Base-by-base conservation (phyloP, 2,329 filamentous ascomycete species). In the Xylariaceae sp. region DNA sequence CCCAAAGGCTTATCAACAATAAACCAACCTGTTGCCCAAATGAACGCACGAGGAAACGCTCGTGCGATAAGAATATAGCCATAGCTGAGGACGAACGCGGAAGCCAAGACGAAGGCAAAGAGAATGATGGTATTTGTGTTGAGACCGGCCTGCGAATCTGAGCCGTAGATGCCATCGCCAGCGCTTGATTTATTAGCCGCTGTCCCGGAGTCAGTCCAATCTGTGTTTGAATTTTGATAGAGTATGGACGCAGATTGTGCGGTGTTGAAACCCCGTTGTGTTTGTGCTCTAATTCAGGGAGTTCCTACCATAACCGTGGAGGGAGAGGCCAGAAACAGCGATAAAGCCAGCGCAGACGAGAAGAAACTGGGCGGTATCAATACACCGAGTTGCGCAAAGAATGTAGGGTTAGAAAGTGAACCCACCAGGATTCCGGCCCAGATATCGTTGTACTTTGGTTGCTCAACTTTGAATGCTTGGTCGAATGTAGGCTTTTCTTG, bases 361-460 rank as follows among this genome's bases (percentile, higher is more conserved):
- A 36, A 94, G 76, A 61, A 95, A 82, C 83, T 88, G 51, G 28
- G 16, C 1, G 14, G 19, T 17, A 45, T 55, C 31, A 50, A 45
- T 56, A 41, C 19, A 17, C 33, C 33, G 34, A n/a, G 17, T 40
- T 22, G 5, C 22, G 39, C 12, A 31, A n/a, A 41, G 4, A 10
- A 17, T 39, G 3, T 45, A 18, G n/a, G 34, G 36, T 5, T 36
- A 10, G 28, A n/a, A 33, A 46, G 39, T 50, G 44, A 13, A 69
- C 77, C 14, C 69, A 88, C 86, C 65, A 97, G 74, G 39, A 95
- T 73, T 4, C 88, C 91, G 3, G 92, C 92, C 93, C 92, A 97
- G 22, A 89, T 67, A 68, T 97, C 93, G 64, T 97, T 90, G 73
- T 81, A 96, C 69, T 93, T 95, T n/a, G 90, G 90, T 58, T 76